Percentiles rank a stretch among this genome's conserved stretches.
Conservation (phyloP, 2,329 filamentous ascomycete species). For the Zopfia rhizophila region DNA sequence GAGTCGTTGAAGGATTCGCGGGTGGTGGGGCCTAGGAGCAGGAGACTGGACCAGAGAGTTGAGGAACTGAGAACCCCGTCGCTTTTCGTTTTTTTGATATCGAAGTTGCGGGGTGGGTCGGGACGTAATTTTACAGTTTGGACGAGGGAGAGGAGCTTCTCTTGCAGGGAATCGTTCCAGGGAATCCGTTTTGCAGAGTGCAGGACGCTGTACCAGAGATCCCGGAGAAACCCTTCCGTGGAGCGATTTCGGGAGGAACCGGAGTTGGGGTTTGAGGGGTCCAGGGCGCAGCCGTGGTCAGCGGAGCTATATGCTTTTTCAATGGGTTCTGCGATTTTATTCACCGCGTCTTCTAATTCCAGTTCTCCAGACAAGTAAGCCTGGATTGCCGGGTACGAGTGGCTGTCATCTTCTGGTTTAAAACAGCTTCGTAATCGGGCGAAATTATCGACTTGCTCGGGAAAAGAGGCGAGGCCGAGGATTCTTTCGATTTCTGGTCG, state of each 20-base stretch:
- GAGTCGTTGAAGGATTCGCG: constrained; percentile 45
- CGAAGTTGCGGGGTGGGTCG: constrained; percentile 27
- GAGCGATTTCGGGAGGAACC: not conserved
- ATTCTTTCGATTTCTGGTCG: too few species aligned
- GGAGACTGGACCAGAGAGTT: constrained; percentile 20
- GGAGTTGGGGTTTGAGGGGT: not conserved
- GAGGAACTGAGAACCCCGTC: constrained; percentile 20
- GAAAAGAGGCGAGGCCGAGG: too few species aligned
- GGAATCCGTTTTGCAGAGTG: constrained; percentile 40
- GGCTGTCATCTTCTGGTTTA: constrained; percentile 33
- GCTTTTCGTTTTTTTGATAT: constrained; percentile 26
- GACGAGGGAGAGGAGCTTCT: constrained; percentile 34
- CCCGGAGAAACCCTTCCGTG: too few species aligned
- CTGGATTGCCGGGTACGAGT: constrained; percentile 35
- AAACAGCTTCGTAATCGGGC: constrained; percentile 43
- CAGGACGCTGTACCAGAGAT: constrained; percentile 45
- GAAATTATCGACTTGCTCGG: constrained; percentile 41
- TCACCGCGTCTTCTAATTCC: constrained; percentile 24
- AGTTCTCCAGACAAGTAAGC: constrained; percentile 30
- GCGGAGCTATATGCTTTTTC: constrained; percentile 34
- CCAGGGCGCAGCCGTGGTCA: constrained; percentile 7
- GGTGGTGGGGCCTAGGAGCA: constrained; percentile 33
- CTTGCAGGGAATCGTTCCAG: constrained; percentile 26
- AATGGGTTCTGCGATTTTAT: constrained; percentile 35
- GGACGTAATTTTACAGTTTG: constrained; percentile 37